These are phyloP conservation scores for Monilinia aucupariae DNA, from an alignment of 2,329 filamentous ascomycete species.

Conservation along the genomic window DNA sequence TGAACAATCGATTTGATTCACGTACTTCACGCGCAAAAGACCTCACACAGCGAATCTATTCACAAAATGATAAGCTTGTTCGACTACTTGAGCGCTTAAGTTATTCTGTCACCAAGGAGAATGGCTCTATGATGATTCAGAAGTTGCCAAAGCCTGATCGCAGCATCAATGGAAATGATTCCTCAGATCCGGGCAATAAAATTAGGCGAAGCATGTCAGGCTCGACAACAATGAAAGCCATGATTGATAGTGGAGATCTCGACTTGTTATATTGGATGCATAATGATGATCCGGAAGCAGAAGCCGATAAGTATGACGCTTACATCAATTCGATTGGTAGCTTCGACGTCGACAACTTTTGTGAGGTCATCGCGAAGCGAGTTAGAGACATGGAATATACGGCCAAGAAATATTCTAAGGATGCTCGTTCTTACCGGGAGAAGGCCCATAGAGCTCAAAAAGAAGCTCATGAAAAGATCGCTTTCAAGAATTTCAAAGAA, in stretches of 20 bases:
- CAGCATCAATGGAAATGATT: slow-evolving; percentile 53
- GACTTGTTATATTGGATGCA: slow-evolving; percentile 80
- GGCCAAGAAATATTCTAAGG: slow-evolving; percentile 87
- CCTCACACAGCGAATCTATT: slow-evolving; percentile 74
- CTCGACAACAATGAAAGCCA: slow-evolving; percentile 48
- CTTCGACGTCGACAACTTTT: slow-evolving; percentile 80
- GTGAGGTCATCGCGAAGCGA: slow-evolving; percentile 79
- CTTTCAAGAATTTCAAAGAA: slow-evolving; percentile 92
- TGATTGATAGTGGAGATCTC: slow-evolving; percentile 60
- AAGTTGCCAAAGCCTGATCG: slow-evolving; percentile 60
- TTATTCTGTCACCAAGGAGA: slow-evolving; percentile 71
- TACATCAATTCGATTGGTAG: slow-evolving; percentile 69
- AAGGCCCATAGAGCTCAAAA: slow-evolving; percentile 74
- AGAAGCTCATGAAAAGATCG: slow-evolving; percentile 92
- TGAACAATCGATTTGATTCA: slow-evolving; percentile 57
- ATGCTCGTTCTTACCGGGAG: slow-evolving; percentile 80
- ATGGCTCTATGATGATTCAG: slow-evolving; percentile 68
- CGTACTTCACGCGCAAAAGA: slow-evolving; percentile 73
- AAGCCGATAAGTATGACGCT: slow-evolving; percentile 66
- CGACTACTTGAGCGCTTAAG: slow-evolving; percentile 82
- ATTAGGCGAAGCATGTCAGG: slow-evolving; percentile 48
- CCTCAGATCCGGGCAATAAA: slow-evolving; percentile 51
- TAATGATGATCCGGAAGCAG: slow-evolving; percentile 56
- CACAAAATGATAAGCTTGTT: slow-evolving; percentile 77
- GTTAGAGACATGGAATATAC: slow-evolving; percentile 91